Conservation (phyloP, 2,329 filamentous ascomycete species). For the Scopulariopsis brevicaulis region DNA sequence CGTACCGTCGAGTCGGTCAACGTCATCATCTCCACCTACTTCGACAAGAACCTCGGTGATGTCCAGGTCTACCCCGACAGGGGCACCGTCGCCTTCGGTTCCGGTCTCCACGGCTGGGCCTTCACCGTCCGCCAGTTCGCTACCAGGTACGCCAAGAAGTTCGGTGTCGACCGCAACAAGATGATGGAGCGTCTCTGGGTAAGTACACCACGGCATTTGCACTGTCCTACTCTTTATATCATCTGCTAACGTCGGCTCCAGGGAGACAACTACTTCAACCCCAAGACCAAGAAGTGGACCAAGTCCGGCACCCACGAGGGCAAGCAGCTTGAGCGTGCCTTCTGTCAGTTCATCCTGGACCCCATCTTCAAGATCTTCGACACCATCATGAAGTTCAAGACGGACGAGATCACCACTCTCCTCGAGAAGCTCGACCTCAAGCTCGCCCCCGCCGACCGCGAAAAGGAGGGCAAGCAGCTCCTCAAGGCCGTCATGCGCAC, state of each 20-base stretch:
- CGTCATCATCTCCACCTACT: constrained; percentile 99
- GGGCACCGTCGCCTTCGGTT: constrained; percentile 97
- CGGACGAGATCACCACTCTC: constrained; percentile 73
- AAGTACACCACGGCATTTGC: constrained; percentile 20
- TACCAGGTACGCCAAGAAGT: constrained; percentile 95
- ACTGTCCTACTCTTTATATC: background rate
- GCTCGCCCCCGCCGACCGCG: constrained; percentile 74
- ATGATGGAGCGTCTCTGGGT: constrained; percentile 99
- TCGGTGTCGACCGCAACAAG: constrained; percentile 99
- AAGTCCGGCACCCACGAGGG: constrained; percentile 75
- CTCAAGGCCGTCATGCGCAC: constrained; percentile 98
- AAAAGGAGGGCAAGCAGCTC: constrained; percentile 93
- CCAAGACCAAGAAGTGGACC: constrained; percentile 99
- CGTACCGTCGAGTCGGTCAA: constrained; percentile 99
- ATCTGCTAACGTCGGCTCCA: constrained; percentile 19
- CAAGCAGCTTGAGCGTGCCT: constrained; percentile 89
- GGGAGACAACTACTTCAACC: constrained; percentile 99
- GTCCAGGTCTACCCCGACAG: constrained; percentile 97
- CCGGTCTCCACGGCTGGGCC: constrained; percentile 98
- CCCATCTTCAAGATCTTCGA: constrained; percentile 99
- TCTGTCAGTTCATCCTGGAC: constrained; percentile 99
- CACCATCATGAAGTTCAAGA: constrained; percentile 97
- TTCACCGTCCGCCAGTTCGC: constrained; percentile 99
- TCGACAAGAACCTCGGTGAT: constrained; percentile 93
- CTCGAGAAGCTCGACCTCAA: constrained; percentile 93